Percentiles rank a stretch among this genome's conserved stretches.
Conservation (phyloP, 2,329 filamentous ascomycete species). For the Botrytis galanthina region DNA sequence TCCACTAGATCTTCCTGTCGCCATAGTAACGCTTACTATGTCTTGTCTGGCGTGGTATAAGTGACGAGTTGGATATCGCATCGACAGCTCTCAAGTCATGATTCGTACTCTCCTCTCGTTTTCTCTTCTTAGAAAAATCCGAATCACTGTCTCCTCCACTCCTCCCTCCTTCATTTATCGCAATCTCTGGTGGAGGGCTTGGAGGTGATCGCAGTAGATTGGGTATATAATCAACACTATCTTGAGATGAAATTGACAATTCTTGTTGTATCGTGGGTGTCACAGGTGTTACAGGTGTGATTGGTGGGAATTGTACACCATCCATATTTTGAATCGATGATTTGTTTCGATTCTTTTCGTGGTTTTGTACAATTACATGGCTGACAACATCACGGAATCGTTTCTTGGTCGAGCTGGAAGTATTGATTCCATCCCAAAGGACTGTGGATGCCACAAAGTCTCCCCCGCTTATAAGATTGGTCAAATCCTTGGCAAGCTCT, state of each 20-base stretch:
- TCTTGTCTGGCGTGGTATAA: background rate
- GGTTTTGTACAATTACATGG: background rate
- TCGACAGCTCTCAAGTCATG: background rate
- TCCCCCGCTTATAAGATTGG: background rate
- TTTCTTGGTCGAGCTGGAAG: background rate
- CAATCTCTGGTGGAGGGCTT: background rate
- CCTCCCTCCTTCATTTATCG: background rate
- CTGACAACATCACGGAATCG: background rate
- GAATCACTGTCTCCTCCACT: background rate
- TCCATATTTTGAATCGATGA: background rate
- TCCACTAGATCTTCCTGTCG: background rate
- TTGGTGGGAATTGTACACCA: no score
- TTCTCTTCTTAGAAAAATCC: background rate
- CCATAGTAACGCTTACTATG: background rate
- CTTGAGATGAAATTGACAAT: background rate
- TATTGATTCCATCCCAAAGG: slow-evolving; percentile 10
- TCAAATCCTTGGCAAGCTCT: background rate
- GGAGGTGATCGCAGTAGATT: background rate
- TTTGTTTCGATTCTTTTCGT: background rate
- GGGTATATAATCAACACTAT: background rate
- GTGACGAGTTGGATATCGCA: background rate
- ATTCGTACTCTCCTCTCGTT: background rate
- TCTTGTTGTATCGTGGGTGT: background rate
- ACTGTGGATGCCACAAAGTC: background rate
- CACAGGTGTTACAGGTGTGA: background rate